Evolutionary conservation across 192 early-diverging fungal genomes (phyloP).

Genomic region (Coemansia sp.): DNA sequence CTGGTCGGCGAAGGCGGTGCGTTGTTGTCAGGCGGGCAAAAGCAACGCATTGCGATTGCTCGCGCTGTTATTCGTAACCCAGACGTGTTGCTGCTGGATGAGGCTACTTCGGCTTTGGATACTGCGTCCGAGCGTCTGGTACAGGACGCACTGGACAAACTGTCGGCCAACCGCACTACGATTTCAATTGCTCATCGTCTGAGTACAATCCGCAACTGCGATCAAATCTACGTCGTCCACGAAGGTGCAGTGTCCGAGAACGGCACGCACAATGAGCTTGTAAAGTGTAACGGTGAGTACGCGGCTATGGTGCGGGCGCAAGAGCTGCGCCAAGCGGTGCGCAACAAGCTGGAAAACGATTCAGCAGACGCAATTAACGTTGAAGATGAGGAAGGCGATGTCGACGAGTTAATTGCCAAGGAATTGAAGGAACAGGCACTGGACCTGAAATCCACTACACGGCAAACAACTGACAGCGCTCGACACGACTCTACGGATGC

Average conservation of each 20-base stretch:
- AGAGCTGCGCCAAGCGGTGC: constrained; percentile 78
- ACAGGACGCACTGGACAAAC: constrained; percentile 76
- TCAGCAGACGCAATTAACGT: not conserved
- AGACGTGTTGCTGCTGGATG: constrained; percentile 80
- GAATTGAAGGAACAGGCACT: constrained; percentile 46
- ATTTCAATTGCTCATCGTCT: constrained; percentile 46
- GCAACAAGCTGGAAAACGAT: constrained; percentile 13
- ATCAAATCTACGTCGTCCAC: not conserved
- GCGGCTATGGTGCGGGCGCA: constrained; percentile 62
- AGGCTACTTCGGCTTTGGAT: constrained; percentile 85
- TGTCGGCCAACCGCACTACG: constrained; percentile 62
- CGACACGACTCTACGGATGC: not conserved
- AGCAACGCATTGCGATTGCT: constrained; percentile 94
- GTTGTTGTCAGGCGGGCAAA: constrained; percentile 86
- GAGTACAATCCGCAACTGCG: constrained; percentile 57
- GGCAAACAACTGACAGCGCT: constrained; percentile 10
- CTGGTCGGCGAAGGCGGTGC: constrained; percentile 81
- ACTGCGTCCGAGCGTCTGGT: constrained; percentile 76
- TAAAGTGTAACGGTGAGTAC: constrained; percentile 59
- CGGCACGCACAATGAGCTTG: constrained; percentile 78
- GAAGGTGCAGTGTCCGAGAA: constrained; percentile 49
- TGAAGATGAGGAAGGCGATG: constrained; percentile 18
- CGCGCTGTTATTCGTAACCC: constrained; percentile 87
- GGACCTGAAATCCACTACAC: constrained; percentile 39
- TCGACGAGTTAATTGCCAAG: constrained; percentile 38